phyloP scores from a whole-genome alignment of 768 basidiomycete genomes.

The Hebeloma cylindrosporum region DNA sequence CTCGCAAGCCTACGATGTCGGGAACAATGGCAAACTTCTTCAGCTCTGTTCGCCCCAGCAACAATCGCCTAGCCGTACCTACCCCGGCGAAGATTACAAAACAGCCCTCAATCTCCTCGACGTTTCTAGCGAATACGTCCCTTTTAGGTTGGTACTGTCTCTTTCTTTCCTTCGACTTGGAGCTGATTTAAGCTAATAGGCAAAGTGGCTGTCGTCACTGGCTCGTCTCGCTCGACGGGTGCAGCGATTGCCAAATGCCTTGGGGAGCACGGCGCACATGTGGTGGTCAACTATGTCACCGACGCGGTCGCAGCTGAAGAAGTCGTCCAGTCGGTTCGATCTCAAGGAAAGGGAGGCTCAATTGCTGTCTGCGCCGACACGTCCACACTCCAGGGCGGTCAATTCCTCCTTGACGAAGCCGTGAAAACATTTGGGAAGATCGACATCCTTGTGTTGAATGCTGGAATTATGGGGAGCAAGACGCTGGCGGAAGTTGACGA shows the following conservation, averaged over 20 bases:
- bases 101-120: conserved; percentile 22
- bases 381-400: conserved; percentile 46
- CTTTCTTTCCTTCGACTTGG: neutral
- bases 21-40: conserved; percentile 26
- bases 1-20: conserved; percentile 22
- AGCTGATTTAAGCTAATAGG: conserved; percentile 22
- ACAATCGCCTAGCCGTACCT: conserved; percentile 19
- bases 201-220: conserved; percentile 60
- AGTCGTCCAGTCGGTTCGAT: conserved; percentile 47
- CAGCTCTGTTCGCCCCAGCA: conserved; percentile 19
- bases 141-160: conserved; percentile 21
- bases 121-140: conserved; percentile 27
- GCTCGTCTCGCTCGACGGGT: conserved; percentile 60
- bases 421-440: conserved; percentile 49
- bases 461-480: conserved; percentile 55
- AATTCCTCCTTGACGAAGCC: conserved; percentile 47
- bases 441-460: conserved; percentile 61
- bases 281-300: conserved; percentile 56
- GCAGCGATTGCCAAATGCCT: conserved; percentile 53
- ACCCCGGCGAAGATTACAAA: conserved; percentile 18
- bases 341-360: conserved; percentile 44
- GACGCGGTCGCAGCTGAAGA: conserved; percentile 42
- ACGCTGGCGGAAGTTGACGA: conserved; percentile 52
- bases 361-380: conserved; percentile 54
- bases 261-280: conserved; percentile 56